These are phyloP conservation scores for Willaertia magna DNA, from an alignment of 208 protist genomes.

Conservation along the genomic window DNA sequence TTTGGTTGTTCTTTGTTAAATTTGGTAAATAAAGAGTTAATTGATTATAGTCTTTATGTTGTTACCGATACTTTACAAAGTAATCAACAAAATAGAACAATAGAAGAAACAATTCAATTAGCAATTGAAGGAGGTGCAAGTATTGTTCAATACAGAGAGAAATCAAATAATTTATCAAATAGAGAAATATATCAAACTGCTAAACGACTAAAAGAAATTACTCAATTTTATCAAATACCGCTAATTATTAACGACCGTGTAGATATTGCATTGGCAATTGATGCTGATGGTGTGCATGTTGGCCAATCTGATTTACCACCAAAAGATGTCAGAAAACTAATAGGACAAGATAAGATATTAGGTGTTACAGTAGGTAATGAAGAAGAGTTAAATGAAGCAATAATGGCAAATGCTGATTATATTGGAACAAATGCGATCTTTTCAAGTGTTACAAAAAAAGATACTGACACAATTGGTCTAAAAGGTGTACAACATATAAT, in stretches of 20 bases:
- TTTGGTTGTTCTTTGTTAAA: no score
- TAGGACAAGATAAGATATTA: constrained; percentile 4
- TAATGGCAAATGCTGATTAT: constrained; percentile 18
- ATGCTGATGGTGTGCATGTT: constrained; percentile 28
- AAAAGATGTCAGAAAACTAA: neutral
- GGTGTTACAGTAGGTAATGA: constrained; percentile 10
- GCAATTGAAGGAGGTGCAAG: constrained; percentile 14
- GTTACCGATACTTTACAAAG: constrained; percentile 6
- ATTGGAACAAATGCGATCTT: constrained; percentile 22
- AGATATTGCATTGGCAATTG: constrained; percentile 17
- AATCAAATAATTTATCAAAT: neutral
- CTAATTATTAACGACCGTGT: constrained; percentile 23
- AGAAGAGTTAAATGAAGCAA: neutral
- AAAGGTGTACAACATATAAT: neutral
- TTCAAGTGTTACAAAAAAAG: constrained; percentile 13
- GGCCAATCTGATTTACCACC: constrained; percentile 19
- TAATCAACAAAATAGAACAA: neutral
- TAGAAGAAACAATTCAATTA: constrained; percentile 12
- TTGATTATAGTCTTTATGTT: constrained; percentile 22
- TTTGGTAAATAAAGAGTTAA: no score
- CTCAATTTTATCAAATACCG: neutral
- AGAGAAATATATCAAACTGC: neutral
- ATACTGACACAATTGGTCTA: constrained; percentile 9
- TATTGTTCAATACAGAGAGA: constrained; percentile 19
- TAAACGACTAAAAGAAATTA: neutral